Conservation (phyloP, 1,139 yeast genomes). For the Fermentozyma sake region DNA sequence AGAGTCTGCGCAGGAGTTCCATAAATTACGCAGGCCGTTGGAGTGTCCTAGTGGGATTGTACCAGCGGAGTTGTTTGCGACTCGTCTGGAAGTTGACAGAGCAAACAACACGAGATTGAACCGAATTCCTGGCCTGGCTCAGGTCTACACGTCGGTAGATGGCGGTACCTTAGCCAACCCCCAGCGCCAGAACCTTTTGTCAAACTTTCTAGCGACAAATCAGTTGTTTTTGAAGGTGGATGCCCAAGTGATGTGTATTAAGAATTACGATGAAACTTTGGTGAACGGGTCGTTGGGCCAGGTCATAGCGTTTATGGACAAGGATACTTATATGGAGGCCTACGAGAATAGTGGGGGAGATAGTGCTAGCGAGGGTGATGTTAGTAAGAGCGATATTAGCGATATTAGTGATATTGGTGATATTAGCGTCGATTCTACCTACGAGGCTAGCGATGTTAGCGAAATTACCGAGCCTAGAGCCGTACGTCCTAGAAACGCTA, state of each 20-base stretch:
- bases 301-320: slow-evolving; percentile 46
- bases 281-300: slow-evolving; percentile 93
- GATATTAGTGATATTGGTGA: too few species aligned
- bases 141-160: slow-evolving; percentile 56
- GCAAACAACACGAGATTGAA: slow-evolving; percentile 63
- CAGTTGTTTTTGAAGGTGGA: slow-evolving; percentile 63
- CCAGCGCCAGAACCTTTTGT: slow-evolving; percentile 41
- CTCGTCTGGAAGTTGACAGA: slow-evolving; percentile 75
- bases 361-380: too few species aligned
- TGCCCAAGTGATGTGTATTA: slow-evolving; percentile 95
- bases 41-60: slow-evolving; percentile 62
- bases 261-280: slow-evolving; percentile 78
- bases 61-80: slow-evolving; percentile 85
- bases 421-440: too few species aligned
- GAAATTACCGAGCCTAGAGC: too few species aligned
- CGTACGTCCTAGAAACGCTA: background rate
- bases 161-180: slow-evolving; percentile 51
- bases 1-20: slow-evolving; percentile 53
- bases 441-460: too few species aligned
- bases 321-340: slow-evolving; percentile 30
- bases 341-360: slow-evolving; percentile 12
- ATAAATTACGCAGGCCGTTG: slow-evolving; percentile 51
- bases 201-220: slow-evolving; percentile 71
- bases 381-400: too few species aligned
- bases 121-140: slow-evolving; percentile 44